Conservation (phyloP, 169 alveolate species). For the Plasmodium ovale region DNA sequence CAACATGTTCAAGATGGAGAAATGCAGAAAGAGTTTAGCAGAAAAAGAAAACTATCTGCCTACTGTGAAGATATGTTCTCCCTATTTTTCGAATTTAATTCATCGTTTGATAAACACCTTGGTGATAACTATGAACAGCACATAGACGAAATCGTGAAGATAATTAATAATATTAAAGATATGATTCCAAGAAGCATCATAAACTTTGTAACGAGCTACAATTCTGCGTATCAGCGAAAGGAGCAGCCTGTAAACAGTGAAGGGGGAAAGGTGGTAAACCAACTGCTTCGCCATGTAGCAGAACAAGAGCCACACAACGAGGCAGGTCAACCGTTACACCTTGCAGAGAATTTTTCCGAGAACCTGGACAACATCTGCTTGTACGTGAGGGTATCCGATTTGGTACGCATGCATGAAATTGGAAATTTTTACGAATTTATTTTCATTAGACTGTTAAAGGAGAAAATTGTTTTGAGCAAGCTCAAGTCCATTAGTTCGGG, state of each 20-base stretch:
- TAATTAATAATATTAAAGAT: conserved; percentile 22
- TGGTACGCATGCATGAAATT: conserved; percentile 26
- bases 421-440: conserved; percentile 15
- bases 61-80: conserved; percentile 57
- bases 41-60: conserved; percentile 40
- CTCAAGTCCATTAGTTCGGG: conserved; percentile 25
- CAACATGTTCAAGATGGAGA: neutral
- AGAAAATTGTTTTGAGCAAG: conserved; percentile 34
- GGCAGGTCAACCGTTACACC: too few species aligned
- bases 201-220: conserved; percentile 19
- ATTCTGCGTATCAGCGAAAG: conserved; percentile 56
- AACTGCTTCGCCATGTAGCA: neutral
- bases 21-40: neutral
- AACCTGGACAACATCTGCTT: conserved; percentile 17
- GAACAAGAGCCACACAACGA: neutral
- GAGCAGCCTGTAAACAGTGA: conserved; percentile 1
- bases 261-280: neutral
- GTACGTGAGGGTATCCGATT: conserved; percentile 39
- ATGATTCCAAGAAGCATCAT: conserved; percentile 37
- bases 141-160: conserved; percentile 26
- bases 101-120: conserved; percentile 62
- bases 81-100: conserved; percentile 45
- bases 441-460: conserved; percentile 27
- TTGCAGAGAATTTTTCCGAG: neutral
- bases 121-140: conserved; percentile 39